These are phyloP conservation scores for Cyclostephanos tholiformis DNA, from an alignment of 108 stramenopile genomes.

Conservation along the genomic window DNA sequence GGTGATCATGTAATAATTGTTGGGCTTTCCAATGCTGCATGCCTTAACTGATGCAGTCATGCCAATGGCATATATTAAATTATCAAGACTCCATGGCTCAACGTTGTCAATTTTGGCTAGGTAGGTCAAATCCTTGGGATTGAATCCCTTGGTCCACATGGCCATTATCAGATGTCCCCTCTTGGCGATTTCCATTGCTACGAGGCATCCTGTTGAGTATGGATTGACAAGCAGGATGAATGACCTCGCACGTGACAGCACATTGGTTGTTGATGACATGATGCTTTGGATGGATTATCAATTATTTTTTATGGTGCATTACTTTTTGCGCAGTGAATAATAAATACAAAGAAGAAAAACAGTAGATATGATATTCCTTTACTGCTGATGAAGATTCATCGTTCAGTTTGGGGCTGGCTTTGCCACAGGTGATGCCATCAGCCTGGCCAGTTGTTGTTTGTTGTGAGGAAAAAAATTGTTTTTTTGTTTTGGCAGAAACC, in stretches of 20 bases:
- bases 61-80: slow-evolving; percentile 42
- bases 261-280: too few species aligned
- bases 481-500: too few species aligned
- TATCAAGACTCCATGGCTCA: slow-evolving; percentile 45
- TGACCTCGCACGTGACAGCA: slow-evolving; percentile 19
- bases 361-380: too few species aligned
- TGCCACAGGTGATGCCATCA: too few species aligned
- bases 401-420: too few species aligned
- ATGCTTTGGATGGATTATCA: too few species aligned
- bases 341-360: too few species aligned
- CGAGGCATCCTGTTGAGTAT: slow-evolving; percentile 82
- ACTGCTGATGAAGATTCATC: too few species aligned
- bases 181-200: slow-evolving; percentile 75
- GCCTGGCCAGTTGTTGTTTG: too few species aligned
- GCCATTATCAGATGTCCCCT: slow-evolving; percentile 74
- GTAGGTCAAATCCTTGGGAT: slow-evolving; percentile 58
- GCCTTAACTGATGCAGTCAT: slow-evolving; percentile 11
- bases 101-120: slow-evolving; percentile 61
- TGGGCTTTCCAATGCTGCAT: background rate
- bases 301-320: too few species aligned
- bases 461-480: too few species aligned
- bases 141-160: slow-evolving; percentile 15
- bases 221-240: slow-evolving; percentile 80
- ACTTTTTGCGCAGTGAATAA: too few species aligned
- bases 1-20: slow-evolving; percentile 40